Evolutionary conservation across 164 flowering plant genomes (phyloP), one percentile per base, ranked within the genome.

Genomic region (Vitis amurensis): DNA sequence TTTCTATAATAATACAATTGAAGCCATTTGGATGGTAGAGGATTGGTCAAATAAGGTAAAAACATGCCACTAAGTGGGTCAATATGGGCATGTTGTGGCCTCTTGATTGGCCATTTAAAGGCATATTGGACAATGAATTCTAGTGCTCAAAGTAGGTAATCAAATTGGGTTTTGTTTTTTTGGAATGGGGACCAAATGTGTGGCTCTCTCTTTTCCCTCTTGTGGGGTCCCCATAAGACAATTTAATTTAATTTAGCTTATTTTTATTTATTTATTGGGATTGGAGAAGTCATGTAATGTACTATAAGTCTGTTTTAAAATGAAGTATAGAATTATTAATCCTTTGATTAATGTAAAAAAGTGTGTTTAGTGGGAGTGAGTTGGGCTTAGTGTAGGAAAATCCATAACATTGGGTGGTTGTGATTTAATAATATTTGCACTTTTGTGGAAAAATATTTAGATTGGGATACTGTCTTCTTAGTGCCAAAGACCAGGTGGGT

Each of bases 11-110:
- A 50, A 44, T 53, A 50, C 14, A 73, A 19, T 60, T 29, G n/a
- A 58, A 51, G 66, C 30, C 70, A 64, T 50, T 55, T 78, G 75
- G 52, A 71, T 50, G 50, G 72, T 13, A 50, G 16, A 50, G 61
- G 59, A 71, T 71, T 74, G 80, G 73, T 71, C 77, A 67, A 53
- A 70, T 51, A 23, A 47, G 55, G 57, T 52, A 58, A 64, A 19
- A 37, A 2, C 61, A n/a, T 50, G 61, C 17, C 66, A 47, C 65
- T 60, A 77, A 68, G 17, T 48, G 67, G 61, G 70, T 73, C 71
- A 61, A 67, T 31, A 55, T 37, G 44, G 68, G 51, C 71, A 67
- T 67, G 58, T 67, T 73, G 50, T 61, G 11, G 49, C n/a, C 61
- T 49, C 37, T 27, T 57, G 12, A 67, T 75, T 66, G 67, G 68